Base-by-base conservation (phyloP, 202 grass and related monocot species). In the Panicum hallii region DNA sequence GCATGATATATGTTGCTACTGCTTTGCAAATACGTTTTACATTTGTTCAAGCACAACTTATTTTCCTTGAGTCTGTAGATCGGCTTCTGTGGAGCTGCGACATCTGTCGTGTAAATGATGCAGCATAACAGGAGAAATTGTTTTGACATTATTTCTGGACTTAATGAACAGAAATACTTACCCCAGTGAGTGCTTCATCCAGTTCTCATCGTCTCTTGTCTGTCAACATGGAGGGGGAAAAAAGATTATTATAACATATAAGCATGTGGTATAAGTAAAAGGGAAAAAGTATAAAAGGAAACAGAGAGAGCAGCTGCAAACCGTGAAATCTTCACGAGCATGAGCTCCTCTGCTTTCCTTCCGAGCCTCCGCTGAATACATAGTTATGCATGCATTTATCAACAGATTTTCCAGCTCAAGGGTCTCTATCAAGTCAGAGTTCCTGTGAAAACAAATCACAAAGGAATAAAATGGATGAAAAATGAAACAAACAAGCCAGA, bases 261-360 rank as follows among this genome's bases (percentile, higher is more conserved):
- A 68, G 15, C 43, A 69, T 66, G n/a, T 36, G 19, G 7, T 78
- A 16, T 10, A 11, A 76, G 17, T n/a, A 19, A 10, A 64, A 11
- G 62, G 8, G 2, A 2, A 70, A 52, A 64, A 19, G 36, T 4
- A n/a, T 8, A 49, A 15, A 28, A 16, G 20, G 11, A 63, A 32
- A 63, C 4, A 30, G 26, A 63, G 50, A 22, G 12, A 64, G 7
- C 68, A 66, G 73, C 50, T 60, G 42, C 91, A 58, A 61, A 90
- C 91, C 82, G 82, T 70, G 80, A 93, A 93, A 85, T 93, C 91
- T 93, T 93, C 88, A 46, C 88, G 91, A 60, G 91, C 91, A 90
- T 93, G 91, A 66, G 91, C 91, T 77, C 91, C 91, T 72, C 87
- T 87, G 65, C 87, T 93, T 82, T 92, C 91, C 67, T 89, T 92